phyloP scores from a whole-genome alignment of 139 green algal species.

The Mesotaenium endlicherianum region DNA sequence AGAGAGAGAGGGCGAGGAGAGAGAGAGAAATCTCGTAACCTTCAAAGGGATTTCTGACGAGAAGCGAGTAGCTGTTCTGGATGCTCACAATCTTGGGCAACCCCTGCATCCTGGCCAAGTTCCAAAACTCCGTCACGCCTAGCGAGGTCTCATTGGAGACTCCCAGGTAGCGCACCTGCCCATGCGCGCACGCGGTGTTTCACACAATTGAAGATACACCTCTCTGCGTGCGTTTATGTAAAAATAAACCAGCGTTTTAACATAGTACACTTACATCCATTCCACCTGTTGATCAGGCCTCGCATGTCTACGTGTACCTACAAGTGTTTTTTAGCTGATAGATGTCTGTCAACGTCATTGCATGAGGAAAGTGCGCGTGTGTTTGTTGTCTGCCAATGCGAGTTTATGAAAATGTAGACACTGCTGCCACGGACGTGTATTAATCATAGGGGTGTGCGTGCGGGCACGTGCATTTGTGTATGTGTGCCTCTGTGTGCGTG shows the following conservation, averaged over 20 bases:
- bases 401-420: too few relatives aligned
- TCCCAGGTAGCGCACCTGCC: conserved; percentile 67
- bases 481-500: too few relatives aligned
- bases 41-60: conserved; percentile 71
- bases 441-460: too few relatives aligned
- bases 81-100: conserved; percentile 79
- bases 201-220: background rate
- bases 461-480: too few relatives aligned
- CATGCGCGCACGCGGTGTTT: too few relatives aligned
- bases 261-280: background rate
- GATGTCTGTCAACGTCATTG: too few relatives aligned
- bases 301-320: too few relatives aligned
- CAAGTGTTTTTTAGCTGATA: too few relatives aligned
- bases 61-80: conserved; percentile 68
- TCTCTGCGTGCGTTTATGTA: background rate
- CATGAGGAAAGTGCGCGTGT: too few relatives aligned
- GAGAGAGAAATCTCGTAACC: conserved; percentile 33
- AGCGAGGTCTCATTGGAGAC: conserved; percentile 87
- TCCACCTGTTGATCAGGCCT: background rate
- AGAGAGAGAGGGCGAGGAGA: background rate
- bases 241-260: background rate
- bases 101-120: conserved; percentile 53
- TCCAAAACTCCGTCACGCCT: conserved; percentile 74
- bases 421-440: too few relatives aligned
- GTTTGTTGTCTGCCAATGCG: too few relatives aligned